Base-by-base conservation (phyloP, 1,139 yeast species). In the Blastobotrys ciferrii region DNA sequence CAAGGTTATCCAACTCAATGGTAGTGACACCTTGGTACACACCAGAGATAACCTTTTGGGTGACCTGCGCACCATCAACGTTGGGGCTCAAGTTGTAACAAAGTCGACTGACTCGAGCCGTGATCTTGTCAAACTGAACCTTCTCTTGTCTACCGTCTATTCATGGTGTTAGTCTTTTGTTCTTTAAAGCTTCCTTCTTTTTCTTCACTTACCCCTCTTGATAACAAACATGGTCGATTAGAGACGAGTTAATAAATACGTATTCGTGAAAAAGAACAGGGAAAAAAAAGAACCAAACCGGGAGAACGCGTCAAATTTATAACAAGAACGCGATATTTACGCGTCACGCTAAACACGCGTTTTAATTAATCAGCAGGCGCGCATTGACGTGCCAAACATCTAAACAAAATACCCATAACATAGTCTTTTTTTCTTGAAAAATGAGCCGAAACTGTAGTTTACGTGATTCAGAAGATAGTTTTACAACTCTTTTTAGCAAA, bases 11-110 rank as follows among this genome's bases (percentile, higher is more conserved):
- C 56, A 91, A 78, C 68, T 89, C 98, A 56, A 87, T 80, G 50
- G 98, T 92, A 63, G 92, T 89, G 48, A 92, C 98, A 60, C 98
- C 98, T 63, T 89, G 95, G 72, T 88, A 88, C 48, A 88, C 95
- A 58, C 96, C 96, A 20, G 91, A 79, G 56, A 87, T 87, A 58
- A 87, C 89, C 65, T 91, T 78, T 68, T 87, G 95, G 32, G 96
- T 87, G 68, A 88, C 86, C 59, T 87, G 84, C 48, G 84, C 95
- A 43, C 95, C 87, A 64, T 88, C 96, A 54, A 88, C 87, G 67
- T 87, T 77, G 48, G 92, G 74, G 65, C 87, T 95, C 58, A 88
- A 77, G 44, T 95, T 95, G 64, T 87, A 87, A 60, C 96, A 87
- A 47, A 81, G 76, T 52, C 84, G 76, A 47, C 80, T 73, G 49